Conservation (phyloP, 2,329 filamentous ascomycete species). For the Fusarium nodosum region DNA sequence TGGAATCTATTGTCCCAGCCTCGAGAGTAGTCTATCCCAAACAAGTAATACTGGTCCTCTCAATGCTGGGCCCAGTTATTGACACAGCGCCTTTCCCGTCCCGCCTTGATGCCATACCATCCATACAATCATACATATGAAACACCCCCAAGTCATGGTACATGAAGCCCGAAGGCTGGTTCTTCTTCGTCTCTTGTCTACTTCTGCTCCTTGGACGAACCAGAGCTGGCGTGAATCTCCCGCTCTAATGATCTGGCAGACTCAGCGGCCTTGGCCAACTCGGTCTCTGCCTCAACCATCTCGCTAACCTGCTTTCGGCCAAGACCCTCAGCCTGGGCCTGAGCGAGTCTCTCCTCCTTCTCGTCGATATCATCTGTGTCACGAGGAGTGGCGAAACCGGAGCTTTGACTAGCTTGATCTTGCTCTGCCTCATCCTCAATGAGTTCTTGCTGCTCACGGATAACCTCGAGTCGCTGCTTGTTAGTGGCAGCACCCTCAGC, state of each 20-base stretch:
- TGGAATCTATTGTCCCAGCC: slow-evolving; percentile 52
- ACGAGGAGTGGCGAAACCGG: slow-evolving; percentile 80
- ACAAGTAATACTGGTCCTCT: slow-evolving; percentile 40
- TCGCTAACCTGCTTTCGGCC: slow-evolving; percentile 66
- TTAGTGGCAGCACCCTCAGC: slow-evolving; percentile 98
- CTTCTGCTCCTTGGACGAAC: slow-evolving; percentile 52
- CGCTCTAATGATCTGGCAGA: slow-evolving; percentile 40
- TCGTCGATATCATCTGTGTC: slow-evolving; percentile 96
- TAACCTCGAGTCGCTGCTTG: slow-evolving; percentile 97
- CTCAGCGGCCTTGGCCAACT: slow-evolving; percentile 55
- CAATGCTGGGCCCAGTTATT: slow-evolving; percentile 43
- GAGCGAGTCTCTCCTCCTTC: slow-evolving; percentile 78
- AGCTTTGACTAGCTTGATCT: slow-evolving; percentile 82
- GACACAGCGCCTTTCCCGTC: slow-evolving; percentile 49
- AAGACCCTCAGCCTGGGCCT: slow-evolving; percentile 63
- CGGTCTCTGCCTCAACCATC: slow-evolving; percentile 68
- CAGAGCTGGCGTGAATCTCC: slow-evolving; percentile 48
- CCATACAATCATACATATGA: slow-evolving; percentile 52
- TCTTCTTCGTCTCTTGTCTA: slow-evolving; percentile 45
- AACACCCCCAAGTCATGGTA: slow-evolving; percentile 47
- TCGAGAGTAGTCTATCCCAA: slow-evolving; percentile 50
- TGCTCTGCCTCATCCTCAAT: slow-evolving; percentile 98
- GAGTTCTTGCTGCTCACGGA: slow-evolving; percentile 98
- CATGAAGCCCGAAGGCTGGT: slow-evolving; percentile 35
- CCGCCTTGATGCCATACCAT: slow-evolving; percentile 49